Evolutionary conservation across 78 protist genomes (phyloP), one percentile per base, ranked within the genome.

Genomic region (Dictyostelium citrinum): DNA sequence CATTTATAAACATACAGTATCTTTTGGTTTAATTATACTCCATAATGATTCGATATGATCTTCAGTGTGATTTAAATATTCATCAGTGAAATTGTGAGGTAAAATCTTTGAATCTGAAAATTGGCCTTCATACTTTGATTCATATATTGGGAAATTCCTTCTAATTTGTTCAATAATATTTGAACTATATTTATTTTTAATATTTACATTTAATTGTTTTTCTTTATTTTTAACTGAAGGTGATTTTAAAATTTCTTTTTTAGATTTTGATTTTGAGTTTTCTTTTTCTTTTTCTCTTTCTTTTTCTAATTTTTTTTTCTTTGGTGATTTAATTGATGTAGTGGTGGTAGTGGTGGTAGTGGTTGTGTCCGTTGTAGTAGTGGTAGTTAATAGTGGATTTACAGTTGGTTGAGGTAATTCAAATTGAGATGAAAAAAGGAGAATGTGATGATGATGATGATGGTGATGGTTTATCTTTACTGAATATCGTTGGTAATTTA

Each of bases 11-110:
- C 39, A 35, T 77, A 78, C 83, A 16, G 51, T 78, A 49, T 78
- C 83, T 78, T 78, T 78, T 46, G 83, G 83, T n/a, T 46, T n/a
- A n/a, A 78, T 78, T 46, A 11, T 49, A 14, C 17, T n/a, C 83
- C 83, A 78, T 29, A 78, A 8, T 35, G n/a, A 46, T 14, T 78
- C 58, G 2, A 78, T 78, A 14, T 78, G 64, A 29, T 46, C 83
- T 17, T 78, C 83, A 12, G 55, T 24, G 20, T 41, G 41, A 46
- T 78, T 43, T 14, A 78, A 46, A 78, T 78, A 78, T 6, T 39
- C 68, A 46, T 78, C 83, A 2, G 83, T 78, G 29, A 78, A 78
- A 78, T 78, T 39, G 55, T 46, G 61, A 24, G 83, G 83, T 29
- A 78, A 46, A 1, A 78, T 61, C 27, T 49, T 78, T 78, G 60